A percentile compares a stretch with the other conserved stretches of the same genome.
Conservation (phyloP, 345 rosid genomes). For the Sonneratia caseolaris region DNA sequence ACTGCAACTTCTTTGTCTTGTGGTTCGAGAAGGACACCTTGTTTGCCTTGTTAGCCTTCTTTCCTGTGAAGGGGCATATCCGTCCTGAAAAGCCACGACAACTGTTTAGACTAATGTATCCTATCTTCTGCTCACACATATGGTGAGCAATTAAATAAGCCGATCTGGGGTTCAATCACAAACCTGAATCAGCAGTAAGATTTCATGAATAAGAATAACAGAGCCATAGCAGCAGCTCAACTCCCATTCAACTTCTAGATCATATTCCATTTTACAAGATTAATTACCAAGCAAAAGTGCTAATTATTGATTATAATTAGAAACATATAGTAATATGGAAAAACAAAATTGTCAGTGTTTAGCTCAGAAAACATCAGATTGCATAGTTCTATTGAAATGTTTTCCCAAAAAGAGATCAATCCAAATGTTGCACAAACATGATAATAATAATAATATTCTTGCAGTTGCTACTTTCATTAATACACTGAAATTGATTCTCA, state of each 20-base stretch:
- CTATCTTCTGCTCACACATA: background rate
- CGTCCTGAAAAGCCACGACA: conserved; percentile 38
- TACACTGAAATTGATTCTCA: background rate
- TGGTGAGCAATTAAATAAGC: background rate
- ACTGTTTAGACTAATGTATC: background rate
- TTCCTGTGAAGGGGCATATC: conserved; percentile 86
- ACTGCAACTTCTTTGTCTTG: conserved; percentile 86
- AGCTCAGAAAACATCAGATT: background rate
- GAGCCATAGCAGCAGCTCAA: background rate
- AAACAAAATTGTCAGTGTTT: background rate
- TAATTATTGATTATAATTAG: background rate
- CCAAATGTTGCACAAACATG: background rate
- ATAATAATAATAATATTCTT: background rate
- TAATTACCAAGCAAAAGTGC: background rate
- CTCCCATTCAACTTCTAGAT: background rate
- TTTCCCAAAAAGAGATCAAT: no score
- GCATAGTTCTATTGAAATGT: no score
- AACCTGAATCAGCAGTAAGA: background rate
- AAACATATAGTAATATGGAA: background rate
- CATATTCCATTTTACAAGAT: background rate
- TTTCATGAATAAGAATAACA: background rate
- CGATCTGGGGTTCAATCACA: background rate
- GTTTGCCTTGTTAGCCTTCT: conserved; percentile 87
- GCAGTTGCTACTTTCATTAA: background rate
- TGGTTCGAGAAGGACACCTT: conserved; percentile 91